phyloP scores from a whole-genome alignment of 331 rosid species.

The Acacia concinna region DNA sequence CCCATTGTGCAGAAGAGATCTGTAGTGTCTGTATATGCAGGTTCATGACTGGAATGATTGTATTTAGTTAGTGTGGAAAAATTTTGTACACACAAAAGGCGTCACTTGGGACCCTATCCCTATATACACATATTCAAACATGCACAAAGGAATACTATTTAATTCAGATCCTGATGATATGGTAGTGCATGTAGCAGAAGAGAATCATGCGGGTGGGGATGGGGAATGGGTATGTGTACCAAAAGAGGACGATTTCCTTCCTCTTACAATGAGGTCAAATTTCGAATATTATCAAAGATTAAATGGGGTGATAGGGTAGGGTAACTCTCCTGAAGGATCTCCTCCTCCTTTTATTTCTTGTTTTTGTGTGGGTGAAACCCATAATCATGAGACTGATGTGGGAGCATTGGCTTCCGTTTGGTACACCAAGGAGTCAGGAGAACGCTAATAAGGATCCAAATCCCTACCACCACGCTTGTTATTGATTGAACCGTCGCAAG shows the following conservation, averaged over 20 bases:
- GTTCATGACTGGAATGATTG: not conserved
- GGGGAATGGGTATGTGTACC: not conserved
- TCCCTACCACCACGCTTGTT: no score
- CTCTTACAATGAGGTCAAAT: not conserved
- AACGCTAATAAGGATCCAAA: no score
- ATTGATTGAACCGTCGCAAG: no score
- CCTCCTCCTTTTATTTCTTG: not conserved
- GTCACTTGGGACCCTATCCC: not conserved
- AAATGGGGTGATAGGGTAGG: no score
- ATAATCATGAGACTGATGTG: no score
- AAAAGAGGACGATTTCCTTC: not conserved
- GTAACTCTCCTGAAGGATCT: not conserved
- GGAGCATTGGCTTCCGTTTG: no score
- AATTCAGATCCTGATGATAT: not conserved
- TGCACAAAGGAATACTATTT: not conserved
- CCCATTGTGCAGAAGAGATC: conserved; percentile 97
- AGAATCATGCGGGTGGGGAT: not conserved
- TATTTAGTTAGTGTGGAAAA: not conserved
- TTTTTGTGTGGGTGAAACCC: not conserved
- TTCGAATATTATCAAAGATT: not conserved
- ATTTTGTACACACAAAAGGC: not conserved
- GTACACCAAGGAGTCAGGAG: no score
- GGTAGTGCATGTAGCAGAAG: not conserved
- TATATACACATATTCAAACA: not conserved
- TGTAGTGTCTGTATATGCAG: conserved; percentile 50